Conservation (phyloP, 768 basidiomycete genomes). For the Pseudohyphozyma bogoriensis region DNA sequence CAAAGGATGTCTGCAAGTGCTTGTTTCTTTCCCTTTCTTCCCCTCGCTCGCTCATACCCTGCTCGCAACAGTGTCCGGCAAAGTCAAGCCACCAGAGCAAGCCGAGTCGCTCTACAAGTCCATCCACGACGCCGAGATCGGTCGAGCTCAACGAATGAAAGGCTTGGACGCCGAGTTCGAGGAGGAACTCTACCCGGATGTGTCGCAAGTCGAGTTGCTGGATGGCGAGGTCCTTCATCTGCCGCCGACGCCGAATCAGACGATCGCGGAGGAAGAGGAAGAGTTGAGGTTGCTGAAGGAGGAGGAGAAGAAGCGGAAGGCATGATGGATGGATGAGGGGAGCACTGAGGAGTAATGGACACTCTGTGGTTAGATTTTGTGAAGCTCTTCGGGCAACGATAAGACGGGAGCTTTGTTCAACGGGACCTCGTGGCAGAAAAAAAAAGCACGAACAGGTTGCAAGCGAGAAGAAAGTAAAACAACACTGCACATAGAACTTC, state of each 20-base stretch:
- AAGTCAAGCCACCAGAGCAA: slow-evolving; percentile 21
- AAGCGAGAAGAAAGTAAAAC: too few relatives aligned
- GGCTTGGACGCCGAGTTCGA: slow-evolving; percentile 11
- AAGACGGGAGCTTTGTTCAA: too few relatives aligned
- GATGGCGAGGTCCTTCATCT: slow-evolving; percentile 33
- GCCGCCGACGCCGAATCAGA: slow-evolving; percentile 34
- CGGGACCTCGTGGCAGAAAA: too few relatives aligned
- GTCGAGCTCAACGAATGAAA: slow-evolving; percentile 24
- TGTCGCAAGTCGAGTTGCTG: slow-evolving; percentile 8
- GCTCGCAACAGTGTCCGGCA: slow-evolving; percentile 20
- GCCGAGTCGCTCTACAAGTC: slow-evolving; percentile 18
- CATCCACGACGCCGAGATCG: slow-evolving; percentile 29
- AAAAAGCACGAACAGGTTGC: too few relatives aligned
- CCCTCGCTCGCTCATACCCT: background rate
- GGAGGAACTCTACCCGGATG: slow-evolving; percentile 12
- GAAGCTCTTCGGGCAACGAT: too few relatives aligned
- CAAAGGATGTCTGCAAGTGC: slow-evolving; percentile 8
- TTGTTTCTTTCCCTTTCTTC: background rate
- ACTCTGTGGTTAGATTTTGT: too few relatives aligned
- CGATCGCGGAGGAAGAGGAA: slow-evolving; percentile 14
- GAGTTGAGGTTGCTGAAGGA: background rate
- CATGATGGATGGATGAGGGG: too few relatives aligned
- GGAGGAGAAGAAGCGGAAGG: background rate
- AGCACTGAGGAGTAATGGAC: too few relatives aligned
- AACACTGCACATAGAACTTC: too few relatives aligned